Evolutionary conservation across 1,284 basidiomycete genomes (phyloP).

Genomic region (Rhodotorula sp.): DNA sequence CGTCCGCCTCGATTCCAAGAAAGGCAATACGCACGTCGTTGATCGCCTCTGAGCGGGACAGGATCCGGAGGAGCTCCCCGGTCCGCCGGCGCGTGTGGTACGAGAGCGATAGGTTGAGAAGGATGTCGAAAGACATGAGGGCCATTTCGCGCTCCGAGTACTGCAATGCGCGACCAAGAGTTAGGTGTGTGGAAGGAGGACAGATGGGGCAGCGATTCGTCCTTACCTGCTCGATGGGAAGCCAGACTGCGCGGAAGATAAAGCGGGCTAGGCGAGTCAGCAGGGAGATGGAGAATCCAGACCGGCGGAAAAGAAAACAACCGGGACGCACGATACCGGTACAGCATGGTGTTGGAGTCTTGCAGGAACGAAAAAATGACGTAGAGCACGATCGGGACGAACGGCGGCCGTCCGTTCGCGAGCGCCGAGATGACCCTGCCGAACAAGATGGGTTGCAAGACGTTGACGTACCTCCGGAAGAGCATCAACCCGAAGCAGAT

Average conservation of each 20-base stretch:
- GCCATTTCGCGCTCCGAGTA: constrained; percentile 61
- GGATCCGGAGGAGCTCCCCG: constrained; percentile 64
- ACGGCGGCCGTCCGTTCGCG: constrained; percentile 42
- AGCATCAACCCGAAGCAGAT: constrained; percentile 38
- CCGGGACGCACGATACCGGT: constrained; percentile 24
- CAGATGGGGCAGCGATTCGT: background rate
- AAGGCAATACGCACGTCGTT: constrained; percentile 44
- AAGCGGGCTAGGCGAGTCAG: background rate
- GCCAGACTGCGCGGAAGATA: constrained; percentile 35
- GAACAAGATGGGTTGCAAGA: constrained; percentile 68
- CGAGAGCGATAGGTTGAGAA: constrained; percentile 57
- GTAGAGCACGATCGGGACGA: constrained; percentile 47
- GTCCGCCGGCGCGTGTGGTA: constrained; percentile 75
- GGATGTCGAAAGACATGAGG: constrained; percentile 70
- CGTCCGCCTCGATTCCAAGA: constrained; percentile 49
- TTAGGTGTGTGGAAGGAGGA: background rate
- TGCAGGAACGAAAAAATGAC: constrained; percentile 50
- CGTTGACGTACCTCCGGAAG: constrained; percentile 63
- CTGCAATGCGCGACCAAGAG: background rate
- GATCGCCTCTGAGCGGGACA: constrained; percentile 57
- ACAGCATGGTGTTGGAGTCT: constrained; percentile 50
- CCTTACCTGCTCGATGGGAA: constrained; percentile 63
- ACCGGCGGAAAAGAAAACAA: background rate
- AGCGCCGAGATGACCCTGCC: constrained; percentile 62
- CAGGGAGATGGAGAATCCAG: background rate